phyloP scores from a whole-genome alignment of 2,329 filamentous ascomycete genomes.

The Pseudogymnoascus pannorum region DNA sequence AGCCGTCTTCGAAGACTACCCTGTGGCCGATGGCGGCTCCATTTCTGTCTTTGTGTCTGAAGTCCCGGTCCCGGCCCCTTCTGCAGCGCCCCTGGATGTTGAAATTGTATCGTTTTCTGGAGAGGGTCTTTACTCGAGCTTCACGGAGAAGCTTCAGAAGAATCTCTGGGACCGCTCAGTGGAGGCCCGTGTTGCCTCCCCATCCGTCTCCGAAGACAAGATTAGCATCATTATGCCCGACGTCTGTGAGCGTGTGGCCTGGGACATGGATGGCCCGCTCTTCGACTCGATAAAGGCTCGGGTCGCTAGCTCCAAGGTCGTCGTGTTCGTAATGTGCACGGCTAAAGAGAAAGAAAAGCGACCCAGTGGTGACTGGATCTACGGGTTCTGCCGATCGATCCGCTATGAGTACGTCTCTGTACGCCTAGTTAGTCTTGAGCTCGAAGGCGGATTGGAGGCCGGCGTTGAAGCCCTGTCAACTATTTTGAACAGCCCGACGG shows the following conservation, averaged over 20 bases:
- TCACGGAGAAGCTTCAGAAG: background rate
- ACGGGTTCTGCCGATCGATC: background rate
- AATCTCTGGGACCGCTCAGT: background rate
- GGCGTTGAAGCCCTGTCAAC: background rate
- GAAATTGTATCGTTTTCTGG: background rate
- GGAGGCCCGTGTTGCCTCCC: background rate
- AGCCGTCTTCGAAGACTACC: slow-evolving; percentile 12
- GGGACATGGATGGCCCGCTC: background rate
- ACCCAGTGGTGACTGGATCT: background rate
- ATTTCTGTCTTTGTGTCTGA: slow-evolving; percentile 16
- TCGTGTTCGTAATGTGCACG: too few species aligned
- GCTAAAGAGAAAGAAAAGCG: background rate
- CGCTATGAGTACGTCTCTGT: background rate
- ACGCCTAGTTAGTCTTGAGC: background rate
- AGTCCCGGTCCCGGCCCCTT: background rate
- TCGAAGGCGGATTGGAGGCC: background rate
- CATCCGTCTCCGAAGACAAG: background rate
- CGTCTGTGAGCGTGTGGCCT: background rate
- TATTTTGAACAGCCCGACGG: background rate
- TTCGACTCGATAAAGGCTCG: background rate
- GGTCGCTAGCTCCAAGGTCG: background rate
- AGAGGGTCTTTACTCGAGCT: background rate
- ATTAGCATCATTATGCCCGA: background rate
- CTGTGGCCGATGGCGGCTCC: background rate
- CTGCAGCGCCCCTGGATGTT: slow-evolving; percentile 3